Conservation (phyloP, 1,284 basidiomycete species). For the Athelia psychrophila region DNA sequence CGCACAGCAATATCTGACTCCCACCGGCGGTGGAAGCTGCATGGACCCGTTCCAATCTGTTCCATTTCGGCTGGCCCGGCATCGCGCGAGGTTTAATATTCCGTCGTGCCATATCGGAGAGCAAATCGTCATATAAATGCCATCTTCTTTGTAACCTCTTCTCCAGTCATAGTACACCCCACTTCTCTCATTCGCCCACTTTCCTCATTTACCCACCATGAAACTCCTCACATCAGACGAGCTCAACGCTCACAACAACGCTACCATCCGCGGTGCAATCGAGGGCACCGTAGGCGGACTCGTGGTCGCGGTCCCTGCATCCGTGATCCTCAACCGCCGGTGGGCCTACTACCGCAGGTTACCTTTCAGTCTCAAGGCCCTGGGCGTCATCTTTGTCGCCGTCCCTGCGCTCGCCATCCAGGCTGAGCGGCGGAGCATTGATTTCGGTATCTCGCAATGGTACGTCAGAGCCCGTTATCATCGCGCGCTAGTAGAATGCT, state of each 20-base stretch:
- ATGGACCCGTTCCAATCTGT: too few species aligned
- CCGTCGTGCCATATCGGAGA: too few species aligned
- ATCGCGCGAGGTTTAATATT: too few species aligned
- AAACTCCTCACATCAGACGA: constrained; percentile 36
- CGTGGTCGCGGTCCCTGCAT: constrained; percentile 50
- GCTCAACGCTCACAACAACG: constrained; percentile 47
- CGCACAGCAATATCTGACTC: too few species aligned
- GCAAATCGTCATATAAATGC: too few species aligned
- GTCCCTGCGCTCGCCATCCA: constrained; percentile 72
- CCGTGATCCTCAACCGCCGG: constrained; percentile 54
- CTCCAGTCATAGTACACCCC: too few species aligned
- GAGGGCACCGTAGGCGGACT: constrained; percentile 60
- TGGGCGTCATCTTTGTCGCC: constrained; percentile 66
- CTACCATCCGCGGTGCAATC: constrained; percentile 57
- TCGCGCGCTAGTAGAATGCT: background rate
- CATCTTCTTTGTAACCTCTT: too few species aligned
- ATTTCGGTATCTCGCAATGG: constrained; percentile 74
- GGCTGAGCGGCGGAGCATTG: constrained; percentile 77
- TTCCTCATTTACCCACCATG: too few species aligned
- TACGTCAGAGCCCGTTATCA: constrained; percentile 29
- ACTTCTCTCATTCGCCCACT: too few species aligned
- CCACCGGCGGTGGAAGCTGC: too few species aligned
- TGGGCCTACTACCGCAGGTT: constrained; percentile 66
- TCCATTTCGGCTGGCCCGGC: too few species aligned
- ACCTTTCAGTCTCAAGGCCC: constrained; percentile 72